Evolutionary conservation across 2,329 filamentous ascomycete species (phyloP), one percentile per base, ranked within the genome.

Genomic region (Rachicladosporium sp.): DNA sequence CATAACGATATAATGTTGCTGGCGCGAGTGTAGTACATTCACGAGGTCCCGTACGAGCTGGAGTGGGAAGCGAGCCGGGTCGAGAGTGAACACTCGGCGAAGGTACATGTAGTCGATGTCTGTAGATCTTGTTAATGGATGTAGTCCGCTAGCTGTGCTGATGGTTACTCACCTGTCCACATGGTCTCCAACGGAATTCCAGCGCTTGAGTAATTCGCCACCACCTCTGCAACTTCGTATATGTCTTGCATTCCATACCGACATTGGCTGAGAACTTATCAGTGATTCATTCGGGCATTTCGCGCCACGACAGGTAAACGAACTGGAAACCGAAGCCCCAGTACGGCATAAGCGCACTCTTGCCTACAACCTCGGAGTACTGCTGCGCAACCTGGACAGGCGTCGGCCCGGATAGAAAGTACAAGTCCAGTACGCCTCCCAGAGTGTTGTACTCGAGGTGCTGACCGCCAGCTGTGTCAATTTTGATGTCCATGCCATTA

Each of bases 381-480:
- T 71, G 68, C 49, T 61, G 57, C 4, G 66, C 63, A 3, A 68
- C 69, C 8, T 66, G 60, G 6, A 59, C 57, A 3, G 69, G 69
- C 10, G 59, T 50, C 4, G 63, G 63, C 3, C 69, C 69, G 32
- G 67, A 61, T 44, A 73, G 44, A 54, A 72, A 71, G 56, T 71
- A 72, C 30, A 73, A 54, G 56, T 89, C 85, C 2, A 91, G 55
- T 11, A 88, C 71, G 9, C 85, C 84, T 6, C 84, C 83, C 1
- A 89, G 68, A 1, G 76, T 75, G 56, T 88, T 85, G 63, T 88
- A 91, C 59, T 88, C 81, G 4, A 91, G 70, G 42, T 78, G 85
- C 54, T 88, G 77, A 7, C 34, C 39, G 6, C 72, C 68, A 2
- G 72, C 74, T 46, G 76, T 72, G 55, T 85, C 72, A 56, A 88